A percentile compares a stretch with the other conserved stretches of the same genome.
phyloP scores from a whole-genome alignment of 768 basidiomycete genomes.

The Lentinula guzmanii region DNA sequence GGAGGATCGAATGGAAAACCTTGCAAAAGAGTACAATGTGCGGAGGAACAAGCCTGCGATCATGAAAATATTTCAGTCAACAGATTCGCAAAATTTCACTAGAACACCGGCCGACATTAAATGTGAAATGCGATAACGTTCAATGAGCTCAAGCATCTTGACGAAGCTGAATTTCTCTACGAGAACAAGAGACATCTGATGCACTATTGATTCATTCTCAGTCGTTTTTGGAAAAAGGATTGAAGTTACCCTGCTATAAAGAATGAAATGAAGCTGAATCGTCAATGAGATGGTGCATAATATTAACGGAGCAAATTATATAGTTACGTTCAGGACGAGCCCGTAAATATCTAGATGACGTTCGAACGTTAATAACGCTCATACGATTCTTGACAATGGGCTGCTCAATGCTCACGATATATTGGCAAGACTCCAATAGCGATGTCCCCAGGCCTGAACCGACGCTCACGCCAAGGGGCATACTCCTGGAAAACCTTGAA shows the following conservation, averaged over 20 bases:
- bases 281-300: background rate
- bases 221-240: background rate
- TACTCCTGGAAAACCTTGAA: conserved; percentile 41
- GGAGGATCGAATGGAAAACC: conserved; percentile 18
- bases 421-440: conserved; percentile 54
- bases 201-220: background rate
- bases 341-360: conserved; percentile 53
- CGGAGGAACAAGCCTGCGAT: conserved; percentile 47
- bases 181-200: conserved; percentile 48
- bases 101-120: conserved; percentile 29
- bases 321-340: conserved; percentile 47
- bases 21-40: conserved; percentile 54
- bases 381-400: background rate
- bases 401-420: conserved; percentile 40
- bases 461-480: conserved; percentile 36
- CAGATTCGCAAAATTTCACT: background rate
- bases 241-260: conserved; percentile 47
- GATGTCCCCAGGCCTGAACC: conserved; percentile 57
- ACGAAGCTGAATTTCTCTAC: conserved; percentile 58
- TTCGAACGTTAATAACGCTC: background rate
- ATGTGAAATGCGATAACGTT: conserved; percentile 50
- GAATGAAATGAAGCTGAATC: conserved; percentile 45
- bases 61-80: background rate
- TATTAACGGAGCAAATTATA: background rate
- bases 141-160: conserved; percentile 57